A percentile compares a stretch with the other conserved stretches of the same genome.
Conservation (phyloP, 129 eudicot genomes). For the carrot (Daucus carota) region DH1_v3.0 NC_030385.2:8554501-8555000, state of each 20-base stretch:
- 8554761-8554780: constrained; percentile 37
- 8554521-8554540: constrained; percentile 70
- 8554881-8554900: constrained; percentile 87
- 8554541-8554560: constrained; percentile 59
- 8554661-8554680: not conserved
- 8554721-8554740: not conserved
- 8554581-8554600: constrained; percentile 48
- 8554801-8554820: constrained; percentile 87
- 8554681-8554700: not conserved
- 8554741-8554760: not conserved
- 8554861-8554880: constrained; percentile 75
- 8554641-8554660: not conserved
- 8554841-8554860: constrained; percentile 76
- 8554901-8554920: constrained; percentile 89
- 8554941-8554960: not conserved
- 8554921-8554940: constrained; percentile 39
- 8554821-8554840: constrained; percentile 70
- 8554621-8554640: not conserved
- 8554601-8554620: constrained; percentile 3
- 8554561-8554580: constrained; percentile 31
- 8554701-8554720: not conserved
- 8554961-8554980: not conserved
- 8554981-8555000: not conserved
- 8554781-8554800: constrained; percentile 61
- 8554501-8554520: constrained; percentile 83